Base-by-base conservation (phyloP, 805 yeast species). In the Candida berthetii region DNA sequence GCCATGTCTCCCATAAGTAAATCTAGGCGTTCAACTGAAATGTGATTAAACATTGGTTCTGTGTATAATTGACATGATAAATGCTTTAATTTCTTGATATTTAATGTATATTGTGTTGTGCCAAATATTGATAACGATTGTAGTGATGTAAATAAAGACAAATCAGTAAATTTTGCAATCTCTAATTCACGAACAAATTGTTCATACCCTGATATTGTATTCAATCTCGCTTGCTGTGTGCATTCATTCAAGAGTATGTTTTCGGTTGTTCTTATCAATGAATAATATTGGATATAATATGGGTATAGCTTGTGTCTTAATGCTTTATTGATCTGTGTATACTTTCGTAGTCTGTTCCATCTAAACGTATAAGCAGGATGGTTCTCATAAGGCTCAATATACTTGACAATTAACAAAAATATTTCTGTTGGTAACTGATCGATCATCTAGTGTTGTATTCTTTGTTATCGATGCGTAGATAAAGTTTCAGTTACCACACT, bases 91-190 rank as follows among this genome's bases (percentile, higher is more conserved):
- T 9, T 10, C 13, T 15, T 31, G 11, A 16, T 16, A 31, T 10
- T 4, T 15, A 17, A 16, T 15, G 15, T 17, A 11, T 9, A 37
- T 25, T 8, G 33, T 18, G 6, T 35, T 11, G 7, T 43, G 4
- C 54, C 55, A 1, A 53, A 37, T 1, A 53, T 33, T 1, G 45
- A 48, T 33, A 52, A 37, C 3, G 55, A 50, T 18, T 19, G 37
- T 9, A 49, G 10, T 18, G 42, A 40, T 3, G 22, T 10, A 31
- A 49, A 46, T 8, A 3, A 1, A 4, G 14, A 13, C 4, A 25
- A 7, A 5, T 35, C 29, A 29, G 37, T 19, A 43, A 9, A 7
- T 15, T 10, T 5, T 45, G 22, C 24, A 13, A 39, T 18, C 19
- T 39, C 42, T 8, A 39, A 38, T 15, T 52, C 43, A 27, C 33